Percentiles rank a stretch among this genome's conserved stretches.
Conservation (phyloP, 805 yeast species). For the Nakazawaea sp. region DNA sequence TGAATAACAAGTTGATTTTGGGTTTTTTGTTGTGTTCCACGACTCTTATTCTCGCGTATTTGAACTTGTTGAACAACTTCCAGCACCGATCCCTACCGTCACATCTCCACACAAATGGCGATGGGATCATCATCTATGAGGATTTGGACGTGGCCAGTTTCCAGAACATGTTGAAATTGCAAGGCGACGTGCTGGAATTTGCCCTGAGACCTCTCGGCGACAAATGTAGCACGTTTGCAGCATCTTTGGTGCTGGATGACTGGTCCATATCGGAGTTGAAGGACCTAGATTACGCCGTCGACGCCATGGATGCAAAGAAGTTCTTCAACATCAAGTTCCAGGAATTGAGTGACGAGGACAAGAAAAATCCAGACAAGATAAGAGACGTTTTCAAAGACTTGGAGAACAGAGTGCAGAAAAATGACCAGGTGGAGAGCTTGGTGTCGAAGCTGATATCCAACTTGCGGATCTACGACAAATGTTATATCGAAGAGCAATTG, state of each 20-base stretch:
- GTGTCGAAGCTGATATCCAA: constrained; percentile 34
- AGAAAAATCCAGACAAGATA: constrained; percentile 2
- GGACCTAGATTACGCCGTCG: constrained; percentile 8
- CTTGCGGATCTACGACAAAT: constrained; percentile 36
- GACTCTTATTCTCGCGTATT: constrained; percentile 1
- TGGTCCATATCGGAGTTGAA: constrained; percentile 26
- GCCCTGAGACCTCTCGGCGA: constrained; percentile 19
- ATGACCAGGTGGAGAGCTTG: constrained; percentile 4
- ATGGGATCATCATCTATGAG: constrained; percentile 3
- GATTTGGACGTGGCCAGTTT: constrained; percentile 3
- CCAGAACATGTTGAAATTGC: constrained; percentile 3
- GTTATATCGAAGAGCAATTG: constrained; percentile 22
- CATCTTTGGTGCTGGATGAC: constrained; percentile 30
- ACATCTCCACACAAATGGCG: background rate
- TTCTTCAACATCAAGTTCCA: constrained; percentile 4
- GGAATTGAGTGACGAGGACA: constrained; percentile 2
- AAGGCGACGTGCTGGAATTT: constrained; percentile 5
- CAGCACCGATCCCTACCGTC: background rate
- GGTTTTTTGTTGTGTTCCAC: background rate
- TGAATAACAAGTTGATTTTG: constrained; percentile 4
- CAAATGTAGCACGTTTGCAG: constrained; percentile 40
- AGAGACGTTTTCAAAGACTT: constrained; percentile 6
- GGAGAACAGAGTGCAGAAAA: background rate
- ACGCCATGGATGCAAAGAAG: constrained; percentile 2
- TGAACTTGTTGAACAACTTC: constrained; percentile 2